Base-by-base conservation (phyloP, 768 basidiomycete genomes). In the Scleroderma citrinum region DNA sequence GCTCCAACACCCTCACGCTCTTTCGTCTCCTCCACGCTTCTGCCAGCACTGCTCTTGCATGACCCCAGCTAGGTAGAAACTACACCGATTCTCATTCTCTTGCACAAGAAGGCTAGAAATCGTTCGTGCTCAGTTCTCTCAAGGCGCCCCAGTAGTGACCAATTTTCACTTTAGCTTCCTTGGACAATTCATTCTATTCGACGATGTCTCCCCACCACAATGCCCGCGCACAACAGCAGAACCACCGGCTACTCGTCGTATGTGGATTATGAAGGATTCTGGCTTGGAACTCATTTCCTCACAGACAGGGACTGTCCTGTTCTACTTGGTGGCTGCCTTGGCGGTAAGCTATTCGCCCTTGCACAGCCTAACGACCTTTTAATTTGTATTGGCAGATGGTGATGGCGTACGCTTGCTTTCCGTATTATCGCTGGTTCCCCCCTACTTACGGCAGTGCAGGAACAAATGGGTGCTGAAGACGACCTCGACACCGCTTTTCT, bases 391-490 rank as follows among this genome's bases (percentile, higher is more conserved):
- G 38, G 0, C 61, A 92, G 89, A 92, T 93, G 91, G 85, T 93
- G 56, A 85, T 93, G 78, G 92, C 88, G 85, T 92, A 75, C 43
- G 65, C 48, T 48, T 59, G 38, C 51, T 61, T 53, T 59, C 46
- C 21, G 53, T 29, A 29, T 29, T 8, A 8, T 29, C 8, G n/a
- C 26, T 29, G 5, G 26, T 5, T 29, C 8, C 5, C 26, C 26
- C 26, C 26, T 29, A 29, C 49, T 59, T 38, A 52, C 35, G 13
- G 21, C 20, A 32, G 36, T 49, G 2, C 66, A 91, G 88, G 34
- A 92, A 92, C 59, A 92, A 93, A 86, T 91, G 88, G 90, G 92
- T 94, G 12, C 73, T 95, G 24, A 83, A 85, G 62, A 68, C 69
- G 19, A 88, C 90, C 16, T 63, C 73, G 13, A 79, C 80, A 2